A percentile compares a stretch with the other conserved stretches of the same genome.
Conservation (phyloP, 306 rosid species). For the Rosa persica region DNA sequence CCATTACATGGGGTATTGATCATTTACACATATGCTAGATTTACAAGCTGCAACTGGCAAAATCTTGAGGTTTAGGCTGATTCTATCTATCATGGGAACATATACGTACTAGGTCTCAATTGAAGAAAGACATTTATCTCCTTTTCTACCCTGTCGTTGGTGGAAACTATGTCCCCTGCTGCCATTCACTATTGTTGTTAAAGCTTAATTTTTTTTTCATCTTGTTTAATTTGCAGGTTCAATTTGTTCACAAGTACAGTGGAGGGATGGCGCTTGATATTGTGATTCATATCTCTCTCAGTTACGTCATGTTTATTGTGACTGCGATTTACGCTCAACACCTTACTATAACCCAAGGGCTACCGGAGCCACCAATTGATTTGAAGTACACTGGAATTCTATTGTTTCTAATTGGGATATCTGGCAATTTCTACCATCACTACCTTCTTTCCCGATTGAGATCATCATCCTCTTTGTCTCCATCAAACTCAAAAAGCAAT, state of each 20-base stretch:
- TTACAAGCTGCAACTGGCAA: background rate
- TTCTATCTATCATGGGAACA: too few species aligned
- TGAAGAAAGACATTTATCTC: background rate
- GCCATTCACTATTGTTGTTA: background rate
- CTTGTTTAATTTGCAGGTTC: constrained; percentile 38
- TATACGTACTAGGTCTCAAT: too few species aligned
- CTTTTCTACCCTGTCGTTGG: background rate
- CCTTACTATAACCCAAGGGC: constrained; percentile 37
- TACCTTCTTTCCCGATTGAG: constrained; percentile 59
- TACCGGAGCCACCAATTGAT: constrained; percentile 58
- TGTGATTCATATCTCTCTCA: constrained; percentile 44
- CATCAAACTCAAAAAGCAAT: background rate
- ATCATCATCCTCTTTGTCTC: constrained; percentile 9
- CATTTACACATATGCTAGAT: background rate
- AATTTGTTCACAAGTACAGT: constrained; percentile 74
- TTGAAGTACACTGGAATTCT: constrained; percentile 46
- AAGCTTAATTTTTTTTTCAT: background rate
- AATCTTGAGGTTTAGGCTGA: too few species aligned
- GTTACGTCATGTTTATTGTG: constrained; percentile 49
- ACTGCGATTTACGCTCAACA: constrained; percentile 62
- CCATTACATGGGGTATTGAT: too few species aligned
- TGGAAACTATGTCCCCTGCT: background rate
- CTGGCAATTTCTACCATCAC: constrained; percentile 89
- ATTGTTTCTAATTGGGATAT: constrained; percentile 54
- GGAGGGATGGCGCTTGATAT: constrained; percentile 51